Conservation (phyloP, 495 filamentous ascomycete genomes). For the Aspergillus cristatus region DNA sequence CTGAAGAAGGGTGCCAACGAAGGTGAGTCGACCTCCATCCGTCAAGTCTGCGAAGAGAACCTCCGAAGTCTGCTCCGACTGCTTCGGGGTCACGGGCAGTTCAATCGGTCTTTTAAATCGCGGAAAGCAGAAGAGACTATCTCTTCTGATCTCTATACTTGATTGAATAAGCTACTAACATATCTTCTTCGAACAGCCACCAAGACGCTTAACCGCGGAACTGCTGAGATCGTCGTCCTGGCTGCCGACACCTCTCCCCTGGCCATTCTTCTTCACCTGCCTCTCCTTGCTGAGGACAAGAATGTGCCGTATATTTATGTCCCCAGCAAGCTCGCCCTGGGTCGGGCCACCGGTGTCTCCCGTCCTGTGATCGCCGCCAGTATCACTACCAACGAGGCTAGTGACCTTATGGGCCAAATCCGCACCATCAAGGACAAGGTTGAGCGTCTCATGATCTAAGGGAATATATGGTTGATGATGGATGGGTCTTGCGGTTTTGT, state of each 20-base stretch:
- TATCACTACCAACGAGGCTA: slow-evolving; percentile 90
- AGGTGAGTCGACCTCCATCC: slow-evolving; percentile 14
- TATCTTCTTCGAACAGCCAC: slow-evolving; percentile 43
- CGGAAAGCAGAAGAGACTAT: too few relatives aligned
- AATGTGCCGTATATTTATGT: slow-evolving; percentile 62
- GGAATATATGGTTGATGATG: not conserved
- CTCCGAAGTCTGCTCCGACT: too few relatives aligned
- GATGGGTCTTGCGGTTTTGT: too few relatives aligned
- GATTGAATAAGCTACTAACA: not conserved
- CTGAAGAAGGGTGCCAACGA: slow-evolving; percentile 73
- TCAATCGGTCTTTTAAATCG: too few relatives aligned
- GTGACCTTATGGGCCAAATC: slow-evolving; percentile 80
- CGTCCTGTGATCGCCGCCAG: slow-evolving; percentile 77
- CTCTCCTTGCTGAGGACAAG: slow-evolving; percentile 79
- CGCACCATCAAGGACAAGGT: slow-evolving; percentile 85
- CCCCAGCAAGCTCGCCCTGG: slow-evolving; percentile 62
- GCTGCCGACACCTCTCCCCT: slow-evolving; percentile 80
- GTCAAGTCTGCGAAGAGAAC: too few relatives aligned
- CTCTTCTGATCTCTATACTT: not conserved
- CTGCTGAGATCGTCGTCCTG: slow-evolving; percentile 77
- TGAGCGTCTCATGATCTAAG: slow-evolving; percentile 91
- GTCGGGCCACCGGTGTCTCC: slow-evolving; percentile 64
- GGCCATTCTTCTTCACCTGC: slow-evolving; percentile 88
- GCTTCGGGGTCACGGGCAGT: too few relatives aligned
- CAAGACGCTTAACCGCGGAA: slow-evolving; percentile 84